Conservation (phyloP, 1,284 basidiomycete genomes). For the Caloboletus inedulis region DNA sequence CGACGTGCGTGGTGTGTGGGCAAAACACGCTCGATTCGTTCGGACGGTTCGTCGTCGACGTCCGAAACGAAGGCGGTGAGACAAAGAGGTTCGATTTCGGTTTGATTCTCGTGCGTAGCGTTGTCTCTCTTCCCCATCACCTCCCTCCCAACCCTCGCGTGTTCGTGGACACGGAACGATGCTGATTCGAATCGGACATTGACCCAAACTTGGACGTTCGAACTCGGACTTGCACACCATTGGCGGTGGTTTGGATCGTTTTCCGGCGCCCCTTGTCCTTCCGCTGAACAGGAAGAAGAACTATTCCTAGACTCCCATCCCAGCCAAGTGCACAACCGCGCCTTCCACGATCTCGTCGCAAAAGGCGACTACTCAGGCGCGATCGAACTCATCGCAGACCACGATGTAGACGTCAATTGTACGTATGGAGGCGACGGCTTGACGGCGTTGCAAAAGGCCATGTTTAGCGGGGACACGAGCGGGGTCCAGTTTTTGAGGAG, state of each 20-base stretch:
- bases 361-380: constrained; percentile 22
- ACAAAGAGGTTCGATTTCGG: constrained; percentile 28
- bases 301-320: constrained; percentile 18
- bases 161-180: background rate
- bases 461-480: constrained; percentile 16
- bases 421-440: constrained; percentile 16
- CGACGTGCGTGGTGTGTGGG: constrained; percentile 16
- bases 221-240: background rate
- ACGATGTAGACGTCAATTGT: constrained; percentile 23
- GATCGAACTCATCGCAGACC: constrained; percentile 16
- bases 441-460: constrained; percentile 26
- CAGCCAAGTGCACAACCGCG: constrained; percentile 17
- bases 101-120: constrained; percentile 24
- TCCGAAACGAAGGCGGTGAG: constrained; percentile 26
- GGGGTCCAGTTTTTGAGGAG: constrained; percentile 22
- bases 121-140: background rate
- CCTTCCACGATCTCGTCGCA: constrained; percentile 26
- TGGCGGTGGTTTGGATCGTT: background rate
- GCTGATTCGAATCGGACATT: constrained; percentile 4
- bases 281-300: constrained; percentile 23
- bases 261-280: too few species aligned
- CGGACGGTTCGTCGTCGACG: constrained; percentile 24
- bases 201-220: background rate
- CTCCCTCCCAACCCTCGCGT: background rate
- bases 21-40: constrained; percentile 16